Base-by-base conservation (phyloP, 805 yeast species). In the Wickerhamomyces tratensis region DNA sequence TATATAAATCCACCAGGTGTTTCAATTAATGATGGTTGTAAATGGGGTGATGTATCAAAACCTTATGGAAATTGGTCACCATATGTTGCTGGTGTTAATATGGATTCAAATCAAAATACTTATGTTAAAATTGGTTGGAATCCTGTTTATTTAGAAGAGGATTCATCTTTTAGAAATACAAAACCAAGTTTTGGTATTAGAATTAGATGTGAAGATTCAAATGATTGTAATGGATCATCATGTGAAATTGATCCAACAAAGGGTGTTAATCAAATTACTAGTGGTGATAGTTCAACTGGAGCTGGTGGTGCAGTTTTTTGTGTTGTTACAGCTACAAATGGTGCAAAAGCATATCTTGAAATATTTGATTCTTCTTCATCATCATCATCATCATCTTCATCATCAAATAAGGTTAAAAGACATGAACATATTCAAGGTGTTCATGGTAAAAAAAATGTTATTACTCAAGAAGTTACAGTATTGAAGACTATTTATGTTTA, bases 61-160 rank as follows among this genome's bases (percentile, higher is more conserved):
- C 81, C 93, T 14, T 68, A 69, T 49, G 96, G 96, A 45, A 87
- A 87, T 72, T 88, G 96, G 96, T 65, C 95, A 13, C 95, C 96
- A 27, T 87, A 86, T 53, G 95, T 88, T 49, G 94, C 93, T 13
- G 96, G 96, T 49, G 86, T 89, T 46, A 87, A 87, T 68, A 76
- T 76, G 70, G 95, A 86, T 59, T 63, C 61, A 47, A 63, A 56
- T 45, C 82, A 86, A 31, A 74, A 75, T 59, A 87, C 96, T 4
- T 87, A 51, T 59, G 86, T 85, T 49, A 88, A 86, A 64, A 76
- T 87, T 58, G 95, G 91, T 38, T 86, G 95, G 95, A 87, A 87
- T 62, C 96, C 96, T 13, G 74, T 82, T 43, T 85, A 86, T 62
- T 61, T 84, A 52, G 91, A 82, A 49, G 69, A 68, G 40, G 50